Evolutionary conservation across 257 asterid species (phyloP).

Genomic region (Ophiorrhiza pumila): DNA sequence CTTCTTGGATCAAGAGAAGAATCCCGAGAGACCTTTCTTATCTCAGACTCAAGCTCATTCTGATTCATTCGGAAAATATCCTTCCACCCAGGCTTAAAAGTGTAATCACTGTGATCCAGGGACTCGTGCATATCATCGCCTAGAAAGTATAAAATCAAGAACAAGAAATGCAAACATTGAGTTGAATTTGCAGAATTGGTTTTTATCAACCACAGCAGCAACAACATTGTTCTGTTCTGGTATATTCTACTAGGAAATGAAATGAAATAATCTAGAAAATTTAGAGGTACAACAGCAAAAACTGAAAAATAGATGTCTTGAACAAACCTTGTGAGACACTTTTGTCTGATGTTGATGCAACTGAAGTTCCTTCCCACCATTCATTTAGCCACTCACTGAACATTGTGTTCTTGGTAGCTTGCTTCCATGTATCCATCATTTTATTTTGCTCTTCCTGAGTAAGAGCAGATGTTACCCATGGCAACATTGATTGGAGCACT

Average conservation of each 20-base stretch:
- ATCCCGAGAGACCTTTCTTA: slow-evolving; percentile 90
- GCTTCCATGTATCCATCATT: slow-evolving; percentile 93
- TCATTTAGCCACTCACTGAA: slow-evolving; percentile 97
- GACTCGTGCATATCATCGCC: slow-evolving; percentile 65
- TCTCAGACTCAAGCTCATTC: slow-evolving; percentile 97
- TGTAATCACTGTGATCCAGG: slow-evolving; percentile 60
- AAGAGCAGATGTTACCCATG: slow-evolving; percentile 98
- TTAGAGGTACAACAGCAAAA: neutral
- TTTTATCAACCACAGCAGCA: neutral
- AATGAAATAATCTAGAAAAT: neutral
- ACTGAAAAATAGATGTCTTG: neutral
- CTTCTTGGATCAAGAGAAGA: slow-evolving; percentile 95
- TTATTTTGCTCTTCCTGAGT: slow-evolving; percentile 95
- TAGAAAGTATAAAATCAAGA: slow-evolving; percentile 23
- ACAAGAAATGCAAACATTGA: neutral
- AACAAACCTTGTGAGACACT: slow-evolving; percentile 50
- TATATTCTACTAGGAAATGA: neutral
- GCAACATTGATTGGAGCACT: slow-evolving; percentile 95
- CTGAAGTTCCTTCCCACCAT: slow-evolving; percentile 87
- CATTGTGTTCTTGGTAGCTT: slow-evolving; percentile 97
- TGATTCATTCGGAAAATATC: slow-evolving; percentile 96
- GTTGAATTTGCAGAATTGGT: neutral
- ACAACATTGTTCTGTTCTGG: neutral
- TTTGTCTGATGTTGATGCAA: slow-evolving; percentile 46
- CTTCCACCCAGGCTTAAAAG: slow-evolving; percentile 98